Percentiles rank a stretch among this genome's conserved stretches.
phyloP scores from a whole-genome alignment of 2,329 filamentous ascomycete species.

The Beauveria sp. region DNA sequence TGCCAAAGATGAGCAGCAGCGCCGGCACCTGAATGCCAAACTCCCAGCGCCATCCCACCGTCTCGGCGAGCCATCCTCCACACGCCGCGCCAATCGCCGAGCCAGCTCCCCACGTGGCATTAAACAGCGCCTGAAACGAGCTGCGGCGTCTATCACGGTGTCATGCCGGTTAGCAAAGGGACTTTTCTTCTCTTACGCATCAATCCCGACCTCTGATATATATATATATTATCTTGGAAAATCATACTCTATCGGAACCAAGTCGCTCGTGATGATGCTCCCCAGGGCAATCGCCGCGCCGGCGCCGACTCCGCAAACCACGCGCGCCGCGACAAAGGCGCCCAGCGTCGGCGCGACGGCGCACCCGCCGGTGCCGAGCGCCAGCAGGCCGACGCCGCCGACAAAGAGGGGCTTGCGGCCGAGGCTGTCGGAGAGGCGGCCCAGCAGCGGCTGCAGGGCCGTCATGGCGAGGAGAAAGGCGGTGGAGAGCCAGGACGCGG shows the following conservation, averaged over 20 bases:
- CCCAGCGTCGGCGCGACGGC: slow-evolving; percentile 58
- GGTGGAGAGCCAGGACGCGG: slow-evolving; percentile 76
- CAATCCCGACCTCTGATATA: not conserved
- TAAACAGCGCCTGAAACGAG: slow-evolving; percentile 64
- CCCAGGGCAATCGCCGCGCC: slow-evolving; percentile 64
- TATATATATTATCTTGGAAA: not conserved
- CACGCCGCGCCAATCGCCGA: slow-evolving; percentile 57
- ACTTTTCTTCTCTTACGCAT: not conserved
- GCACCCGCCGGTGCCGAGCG: slow-evolving; percentile 61
- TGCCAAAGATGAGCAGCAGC: slow-evolving; percentile 36
- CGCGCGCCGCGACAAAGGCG: slow-evolving; percentile 42
- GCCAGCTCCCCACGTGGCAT: slow-evolving; percentile 54
- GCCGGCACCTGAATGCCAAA: slow-evolving; percentile 55
- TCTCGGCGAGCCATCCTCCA: slow-evolving; percentile 62
- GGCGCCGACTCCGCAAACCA: slow-evolving; percentile 55
- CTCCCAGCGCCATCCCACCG: slow-evolving; percentile 66
- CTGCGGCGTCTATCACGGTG: slow-evolving; percentile 41
- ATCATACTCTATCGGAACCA: slow-evolving; percentile 61
- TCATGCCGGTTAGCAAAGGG: not conserved
- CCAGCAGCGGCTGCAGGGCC: slow-evolving; percentile 67
- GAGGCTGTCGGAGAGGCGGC: slow-evolving; percentile 65
- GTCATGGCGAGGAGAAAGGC: slow-evolving; percentile 72
- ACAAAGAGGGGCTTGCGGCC: slow-evolving; percentile 63
- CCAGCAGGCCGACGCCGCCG: slow-evolving; percentile 54
- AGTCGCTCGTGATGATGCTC: slow-evolving; percentile 63